A percentile compares a stretch with the other conserved stretches of the same genome.
Evolutionary conservation across 2,329 filamentous ascomycete genomes (phyloP).

Genomic region (Thielaviopsis ethacetica): DNA sequence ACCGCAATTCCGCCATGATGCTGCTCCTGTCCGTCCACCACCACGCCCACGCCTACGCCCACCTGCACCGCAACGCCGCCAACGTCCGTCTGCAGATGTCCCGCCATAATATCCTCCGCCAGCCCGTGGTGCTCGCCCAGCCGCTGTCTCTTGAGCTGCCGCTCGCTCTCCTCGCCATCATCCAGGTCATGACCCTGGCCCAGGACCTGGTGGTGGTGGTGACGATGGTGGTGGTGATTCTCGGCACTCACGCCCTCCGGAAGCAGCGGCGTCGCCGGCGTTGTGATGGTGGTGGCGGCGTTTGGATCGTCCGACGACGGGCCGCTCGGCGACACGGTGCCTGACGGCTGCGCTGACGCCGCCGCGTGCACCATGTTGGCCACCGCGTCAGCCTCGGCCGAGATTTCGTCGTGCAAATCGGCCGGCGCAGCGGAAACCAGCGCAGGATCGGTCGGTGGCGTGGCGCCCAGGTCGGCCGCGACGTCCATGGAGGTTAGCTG

Average conservation of each 20-base stretch:
- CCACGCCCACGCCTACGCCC: neutral
- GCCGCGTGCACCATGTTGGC: neutral
- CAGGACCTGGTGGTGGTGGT: neutral
- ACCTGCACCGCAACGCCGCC: neutral
- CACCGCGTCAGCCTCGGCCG: neutral
- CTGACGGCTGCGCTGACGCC: neutral
- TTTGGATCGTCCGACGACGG: neutral
- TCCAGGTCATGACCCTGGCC: neutral
- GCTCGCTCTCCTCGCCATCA: neutral
- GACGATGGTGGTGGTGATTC: too few species aligned
- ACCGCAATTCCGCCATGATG: neutral
- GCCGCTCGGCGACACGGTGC: neutral
- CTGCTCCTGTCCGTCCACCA: neutral
- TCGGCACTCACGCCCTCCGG: too few species aligned
- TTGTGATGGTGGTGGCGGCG: neutral
- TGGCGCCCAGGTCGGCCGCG: neutral
- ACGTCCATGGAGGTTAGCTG: neutral
- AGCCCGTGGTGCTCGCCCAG: neutral
- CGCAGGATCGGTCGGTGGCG: neutral
- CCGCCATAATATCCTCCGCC: neutral
- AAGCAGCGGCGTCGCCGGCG: neutral
- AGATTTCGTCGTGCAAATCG: neutral
- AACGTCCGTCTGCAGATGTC: neutral
- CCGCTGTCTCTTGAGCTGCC: neutral
- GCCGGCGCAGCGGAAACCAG: neutral